Base-by-base conservation (phyloP, 208 protist genomes). In the Leishmania turanica region DNA sequence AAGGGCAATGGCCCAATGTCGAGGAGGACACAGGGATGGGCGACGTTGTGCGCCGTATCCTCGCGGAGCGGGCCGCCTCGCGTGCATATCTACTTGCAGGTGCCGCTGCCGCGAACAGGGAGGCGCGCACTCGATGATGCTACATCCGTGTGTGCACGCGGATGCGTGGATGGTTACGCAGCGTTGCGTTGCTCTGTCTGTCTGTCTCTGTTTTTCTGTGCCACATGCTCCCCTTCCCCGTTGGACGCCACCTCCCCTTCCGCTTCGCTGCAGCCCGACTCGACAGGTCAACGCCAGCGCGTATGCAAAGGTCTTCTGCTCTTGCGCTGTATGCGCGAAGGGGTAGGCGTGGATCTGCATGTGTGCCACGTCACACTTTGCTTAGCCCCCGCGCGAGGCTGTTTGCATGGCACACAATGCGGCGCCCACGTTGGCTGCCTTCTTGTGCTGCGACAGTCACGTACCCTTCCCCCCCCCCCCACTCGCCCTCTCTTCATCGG, bases 11-110 rank as follows among this genome's bases (percentile, higher is more conserved):
- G 56, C 21, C 21, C 1, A 54, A 54, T 65, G 56, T 31, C 31
- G 40, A 49, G 24, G 40, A 78, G 8, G 54, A 19, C 24, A 11
- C 37, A 71, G 62, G 53, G 56, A n/a, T 72, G 45, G 3, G 53
- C 45, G 17, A 31, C 15, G 71, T n/a, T 60, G 31, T 27, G 6
- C 47, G 49, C 58, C 71, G 49, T 15, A 51, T 79, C 37, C 34
- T 78, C 27, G 75, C 40, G n/a, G 75, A 66, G 58, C 51, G 75
- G 27, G 75, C 34, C 24, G 75, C 75, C 75, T 42, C 76, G 49
- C 17, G 76, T n/a, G 62, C 62, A n/a, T 79, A 79, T 24, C 76
- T 79, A 42, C 31, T 51, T 19, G 34, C 60, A 7, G 37, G 37
- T 19, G 53, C 40, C 13, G n/a, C 73, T 27, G 27, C 56, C 51